Percentiles rank a stretch among this genome's conserved stretches.
These are phyloP conservation scores for Phytopythium montanum DNA, from an alignment of 352 stramenopile genomes.

Conservation along the genomic window DNA sequence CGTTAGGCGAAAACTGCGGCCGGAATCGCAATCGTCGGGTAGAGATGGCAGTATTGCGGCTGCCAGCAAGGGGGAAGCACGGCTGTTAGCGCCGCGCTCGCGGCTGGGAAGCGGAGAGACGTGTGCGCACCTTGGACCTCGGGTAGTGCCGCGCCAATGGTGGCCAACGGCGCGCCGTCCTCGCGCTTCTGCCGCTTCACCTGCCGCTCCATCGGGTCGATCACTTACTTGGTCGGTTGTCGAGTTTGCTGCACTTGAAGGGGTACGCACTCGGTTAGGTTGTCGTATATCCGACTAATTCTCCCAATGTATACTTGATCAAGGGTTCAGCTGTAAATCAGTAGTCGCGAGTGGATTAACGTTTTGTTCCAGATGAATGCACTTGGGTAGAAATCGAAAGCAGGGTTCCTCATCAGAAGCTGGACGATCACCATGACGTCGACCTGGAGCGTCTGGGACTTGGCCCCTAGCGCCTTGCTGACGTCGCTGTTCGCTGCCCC, in stretches of 20 bases:
- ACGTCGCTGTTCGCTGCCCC: too few species aligned
- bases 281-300: too few species aligned
- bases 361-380: too few species aligned
- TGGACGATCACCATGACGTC: too few species aligned
- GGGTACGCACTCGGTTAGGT: neutral
- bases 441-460: too few species aligned
- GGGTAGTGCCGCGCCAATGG: neutral
- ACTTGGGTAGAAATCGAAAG: too few species aligned
- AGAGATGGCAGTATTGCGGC: too few species aligned
- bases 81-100: neutral
- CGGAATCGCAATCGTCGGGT: neutral
- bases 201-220: conserved; percentile 5
- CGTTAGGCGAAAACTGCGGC: conserved; percentile 33
- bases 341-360: too few species aligned
- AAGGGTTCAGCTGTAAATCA: too few species aligned
- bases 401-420: too few species aligned
- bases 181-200: conserved; percentile 6
- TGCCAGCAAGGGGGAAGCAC: neutral
- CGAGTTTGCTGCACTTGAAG: neutral
- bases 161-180: neutral
- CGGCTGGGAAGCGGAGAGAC: neutral
- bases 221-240: neutral
- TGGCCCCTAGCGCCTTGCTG: too few species aligned
- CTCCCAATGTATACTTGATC: too few species aligned
- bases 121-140: neutral